Evolutionary conservation across 352 stramenopile genomes (phyloP), one percentile per base, ranked within the genome.

Genomic region (Globisporangium irregulare): DNA sequence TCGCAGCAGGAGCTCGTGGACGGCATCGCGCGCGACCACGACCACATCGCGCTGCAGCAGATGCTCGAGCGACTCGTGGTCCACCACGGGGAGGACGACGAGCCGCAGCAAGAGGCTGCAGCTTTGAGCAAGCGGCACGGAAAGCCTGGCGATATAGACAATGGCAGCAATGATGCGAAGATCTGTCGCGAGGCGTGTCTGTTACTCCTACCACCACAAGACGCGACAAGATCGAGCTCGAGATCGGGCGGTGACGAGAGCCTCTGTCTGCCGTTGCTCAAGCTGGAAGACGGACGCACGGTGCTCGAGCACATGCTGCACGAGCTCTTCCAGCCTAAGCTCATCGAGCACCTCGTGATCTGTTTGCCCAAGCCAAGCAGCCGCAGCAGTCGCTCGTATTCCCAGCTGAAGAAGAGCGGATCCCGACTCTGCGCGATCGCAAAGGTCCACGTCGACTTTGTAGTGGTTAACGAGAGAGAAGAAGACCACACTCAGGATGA

Each of bases 1-100:
- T 76, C 71, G 5, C 67, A 76, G 68, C 22, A 69, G 32, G 71
- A 76, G 55, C 68, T 76, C 55, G 56, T 72, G 25, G 63, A 59
- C 4, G 68, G 71, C 27, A 69, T 76, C 29, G 59, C 71, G 46
- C 53, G 61, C 7, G 51, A 64, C 15, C 63, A 76, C 22, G 38
- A 54, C 50, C 61, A 62, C 53, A 65, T 69, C 29, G 57, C 71
- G 29, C 55, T 75, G 25, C 57, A 54, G n/a, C 56, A 62, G 22
- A 46, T 76, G 59, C 54, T 74, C 25, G 62, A 69, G 29, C 29
- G 43, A 15, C 24, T 63, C 18, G 61, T 27, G 22, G 41, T 0
- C 3, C 15, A 15, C 27, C 6, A 32, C 32, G 32, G 7, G 14
- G 38, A 34, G 4, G 3, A 29, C 5, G 6, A 14, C 10, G 41